These are phyloP conservation scores for Mucor mucedo DNA, from an alignment of 371 early-diverging fungal genomes.

Conservation along the genomic window DNA sequence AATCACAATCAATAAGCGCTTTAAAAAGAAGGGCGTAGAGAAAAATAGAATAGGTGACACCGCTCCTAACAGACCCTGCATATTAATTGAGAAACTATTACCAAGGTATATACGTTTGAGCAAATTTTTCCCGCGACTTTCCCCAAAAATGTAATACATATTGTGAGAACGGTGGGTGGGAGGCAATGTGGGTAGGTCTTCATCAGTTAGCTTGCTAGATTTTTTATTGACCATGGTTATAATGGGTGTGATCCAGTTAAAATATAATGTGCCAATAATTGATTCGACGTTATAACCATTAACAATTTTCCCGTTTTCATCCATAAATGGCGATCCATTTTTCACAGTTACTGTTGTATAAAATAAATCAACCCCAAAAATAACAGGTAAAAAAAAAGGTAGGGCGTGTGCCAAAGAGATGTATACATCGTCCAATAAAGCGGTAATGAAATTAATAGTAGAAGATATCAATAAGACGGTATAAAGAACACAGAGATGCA, in stretches of 20 bases:
- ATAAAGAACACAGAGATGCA: constrained; percentile 39
- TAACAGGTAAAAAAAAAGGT: constrained; percentile 14
- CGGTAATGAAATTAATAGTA: neutral
- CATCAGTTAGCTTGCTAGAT: constrained; percentile 27
- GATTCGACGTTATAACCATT: constrained; percentile 22
- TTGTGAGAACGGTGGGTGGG: constrained; percentile 32
- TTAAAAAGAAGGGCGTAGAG: constrained; percentile 42
- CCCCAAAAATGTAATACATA: constrained; percentile 34
- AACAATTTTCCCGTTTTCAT: constrained; percentile 32
- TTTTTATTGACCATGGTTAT: constrained; percentile 28
- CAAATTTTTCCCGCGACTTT: constrained; percentile 19
- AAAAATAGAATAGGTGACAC: constrained; percentile 33
- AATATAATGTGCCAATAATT: constrained; percentile 30
- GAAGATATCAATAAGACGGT: constrained; percentile 14
- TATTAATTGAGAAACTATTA: constrained; percentile 29
- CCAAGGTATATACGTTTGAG: constrained; percentile 31
- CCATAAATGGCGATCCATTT: constrained; percentile 39
- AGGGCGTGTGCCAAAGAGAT: constrained; percentile 6
- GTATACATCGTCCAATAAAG: neutral
- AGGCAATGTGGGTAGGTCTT: constrained; percentile 40
- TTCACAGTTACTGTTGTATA: constrained; percentile 30
- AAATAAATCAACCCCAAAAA: constrained; percentile 29
- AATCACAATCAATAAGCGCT: constrained; percentile 36
- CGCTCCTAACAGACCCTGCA: constrained; percentile 29
- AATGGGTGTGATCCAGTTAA: constrained; percentile 33